phyloP scores from a whole-genome alignment of 768 basidiomycete species.

The Tulasnella sp. region DNA sequence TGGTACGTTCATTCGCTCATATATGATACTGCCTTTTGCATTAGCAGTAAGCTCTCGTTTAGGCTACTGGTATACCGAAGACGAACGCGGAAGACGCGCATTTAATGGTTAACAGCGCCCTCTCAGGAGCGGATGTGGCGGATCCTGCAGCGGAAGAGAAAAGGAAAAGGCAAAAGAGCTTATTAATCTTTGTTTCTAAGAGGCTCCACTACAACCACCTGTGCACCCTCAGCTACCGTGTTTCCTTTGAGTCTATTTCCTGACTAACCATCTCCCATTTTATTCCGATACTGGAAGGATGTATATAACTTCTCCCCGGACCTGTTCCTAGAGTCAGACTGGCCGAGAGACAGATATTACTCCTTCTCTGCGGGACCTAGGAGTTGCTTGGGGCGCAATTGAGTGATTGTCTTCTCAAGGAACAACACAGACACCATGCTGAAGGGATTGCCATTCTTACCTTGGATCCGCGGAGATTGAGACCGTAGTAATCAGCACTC shows the following conservation, averaged over 20 bases:
- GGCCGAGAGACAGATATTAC: conserved; percentile 6
- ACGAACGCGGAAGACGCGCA: neutral
- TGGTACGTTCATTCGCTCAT: neutral
- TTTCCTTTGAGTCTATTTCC: too few relatives aligned
- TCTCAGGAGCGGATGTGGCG: neutral
- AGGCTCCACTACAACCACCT: conserved; percentile 8
- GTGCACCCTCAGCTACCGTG: neutral
- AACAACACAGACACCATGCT: neutral
- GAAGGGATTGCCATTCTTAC: neutral
- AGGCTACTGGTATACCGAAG: conserved; percentile 4
- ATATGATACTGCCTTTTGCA: too few relatives aligned
- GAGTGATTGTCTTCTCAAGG: neutral
- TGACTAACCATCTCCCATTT: neutral
- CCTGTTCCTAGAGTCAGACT: conserved; percentile 4
- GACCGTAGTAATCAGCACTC: neutral
- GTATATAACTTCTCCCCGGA: neutral
- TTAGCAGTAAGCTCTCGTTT: neutral
- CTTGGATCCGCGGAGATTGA: conserved; percentile 11
- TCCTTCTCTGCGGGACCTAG: conserved; percentile 11
- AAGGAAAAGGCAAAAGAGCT: neutral
- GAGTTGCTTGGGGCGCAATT: conserved; percentile 6
- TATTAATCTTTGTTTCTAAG: neutral
- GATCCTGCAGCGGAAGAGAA: neutral
- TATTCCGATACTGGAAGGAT: conserved; percentile 10
- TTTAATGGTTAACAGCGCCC: neutral